Conservation (phyloP, 139 green algal species). For the Auxenochlorella pyrenoidosa region DNA sequence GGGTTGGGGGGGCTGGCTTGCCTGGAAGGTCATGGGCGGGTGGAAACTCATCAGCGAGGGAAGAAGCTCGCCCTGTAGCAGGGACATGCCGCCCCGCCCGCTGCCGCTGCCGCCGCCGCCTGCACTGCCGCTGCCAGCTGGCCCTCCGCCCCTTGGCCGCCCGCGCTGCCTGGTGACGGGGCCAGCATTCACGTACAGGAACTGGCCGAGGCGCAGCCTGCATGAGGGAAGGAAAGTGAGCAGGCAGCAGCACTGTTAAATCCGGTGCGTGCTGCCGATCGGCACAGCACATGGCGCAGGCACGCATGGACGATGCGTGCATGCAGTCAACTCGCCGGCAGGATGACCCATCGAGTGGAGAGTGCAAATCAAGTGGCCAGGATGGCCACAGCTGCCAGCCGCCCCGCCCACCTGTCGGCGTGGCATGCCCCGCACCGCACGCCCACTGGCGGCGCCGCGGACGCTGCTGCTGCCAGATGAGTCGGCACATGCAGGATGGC, state of each 20-base stretch:
- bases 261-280: too few relatives aligned
- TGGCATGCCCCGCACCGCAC: slow-evolving; percentile 4
- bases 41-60: slow-evolving; percentile 4
- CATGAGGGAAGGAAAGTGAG: too few relatives aligned
- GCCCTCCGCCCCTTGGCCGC: not conserved
- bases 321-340: too few relatives aligned
- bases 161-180: not conserved
- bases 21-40: slow-evolving; percentile 1
- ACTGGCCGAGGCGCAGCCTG: slow-evolving; percentile 7
- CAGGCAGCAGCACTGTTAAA: too few relatives aligned
- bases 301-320: too few relatives aligned
- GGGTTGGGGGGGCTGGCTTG: too few relatives aligned
- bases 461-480: not conserved
- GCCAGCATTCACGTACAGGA: not conserved
- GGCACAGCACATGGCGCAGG: too few relatives aligned
- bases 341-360: too few relatives aligned
- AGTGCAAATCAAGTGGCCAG: too few relatives aligned
- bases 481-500: not conserved
- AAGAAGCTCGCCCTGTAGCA: slow-evolving; percentile 1
- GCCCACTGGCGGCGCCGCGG: not conserved
- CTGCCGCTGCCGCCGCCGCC: not conserved
- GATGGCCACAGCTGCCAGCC: too few relatives aligned
- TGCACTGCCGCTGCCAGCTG: not conserved
- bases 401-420: not conserved
- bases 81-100: not conserved